Percentiles rank a stretch among this genome's conserved stretches.
Conservation (phyloP, 2,329 filamentous ascomycete genomes). For the Trichoderma arundinaceum region DNA sequence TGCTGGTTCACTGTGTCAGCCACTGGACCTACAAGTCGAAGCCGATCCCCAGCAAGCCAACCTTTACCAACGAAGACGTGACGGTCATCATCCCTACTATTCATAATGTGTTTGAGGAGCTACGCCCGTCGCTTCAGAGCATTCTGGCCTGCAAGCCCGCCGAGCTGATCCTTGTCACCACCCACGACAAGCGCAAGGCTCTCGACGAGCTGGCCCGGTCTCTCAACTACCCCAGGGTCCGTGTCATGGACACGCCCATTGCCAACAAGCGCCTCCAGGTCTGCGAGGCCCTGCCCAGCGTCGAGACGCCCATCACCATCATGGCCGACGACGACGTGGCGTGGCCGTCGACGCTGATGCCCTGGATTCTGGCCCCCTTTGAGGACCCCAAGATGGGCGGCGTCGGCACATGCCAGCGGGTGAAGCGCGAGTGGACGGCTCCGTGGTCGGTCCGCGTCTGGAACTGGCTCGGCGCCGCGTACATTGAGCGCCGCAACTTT, state of each 20-base stretch:
- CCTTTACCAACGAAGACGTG: conserved; percentile 79
- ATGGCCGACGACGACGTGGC: conserved; percentile 97
- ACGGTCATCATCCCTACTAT: conserved; percentile 95
- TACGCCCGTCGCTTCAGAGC: conserved; percentile 79
- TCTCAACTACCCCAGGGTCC: conserved; percentile 65
- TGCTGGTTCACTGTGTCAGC: conserved; percentile 82
- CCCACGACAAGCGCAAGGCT: conserved; percentile 75
- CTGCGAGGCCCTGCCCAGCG: conserved; percentile 85
- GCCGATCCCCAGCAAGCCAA: conserved; percentile 80
- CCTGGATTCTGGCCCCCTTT: conserved; percentile 92
- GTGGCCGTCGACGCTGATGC: conserved; percentile 84
- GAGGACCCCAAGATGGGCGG: conserved; percentile 84
- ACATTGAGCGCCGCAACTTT: conserved; percentile 93
- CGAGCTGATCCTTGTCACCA: conserved; percentile 85
- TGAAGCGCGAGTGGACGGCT: conserved; percentile 70
- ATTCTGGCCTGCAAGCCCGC: conserved; percentile 72
- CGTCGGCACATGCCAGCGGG: conserved; percentile 88
- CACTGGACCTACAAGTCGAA: conserved; percentile 89
- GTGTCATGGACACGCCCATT: conserved; percentile 77
- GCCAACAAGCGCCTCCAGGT: conserved; percentile 97
- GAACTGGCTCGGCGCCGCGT: conserved; percentile 90
- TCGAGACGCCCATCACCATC: conserved; percentile 82
- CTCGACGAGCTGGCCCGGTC: conserved; percentile 70
- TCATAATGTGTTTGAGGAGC: conserved; percentile 81
- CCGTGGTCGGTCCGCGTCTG: conserved; percentile 69